Percentiles rank a stretch among this genome's conserved stretches.
Conservation (phyloP, 139 green algal genomes). For the Eudorina sp. region DNA sequence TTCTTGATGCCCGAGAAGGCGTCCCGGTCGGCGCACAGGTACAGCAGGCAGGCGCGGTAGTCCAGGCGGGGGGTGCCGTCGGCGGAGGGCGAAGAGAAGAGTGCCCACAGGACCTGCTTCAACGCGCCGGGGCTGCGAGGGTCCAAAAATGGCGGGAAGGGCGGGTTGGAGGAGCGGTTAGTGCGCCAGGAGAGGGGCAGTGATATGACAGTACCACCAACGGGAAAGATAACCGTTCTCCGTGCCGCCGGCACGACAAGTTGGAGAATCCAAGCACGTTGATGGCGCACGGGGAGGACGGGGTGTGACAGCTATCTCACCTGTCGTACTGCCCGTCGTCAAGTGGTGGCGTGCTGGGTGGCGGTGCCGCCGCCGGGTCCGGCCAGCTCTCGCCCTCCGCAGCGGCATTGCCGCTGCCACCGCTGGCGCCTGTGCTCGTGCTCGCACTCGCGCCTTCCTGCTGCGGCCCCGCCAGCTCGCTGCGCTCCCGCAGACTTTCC, state of each 20-base stretch:
- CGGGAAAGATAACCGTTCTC: no score
- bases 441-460: background rate
- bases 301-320: background rate
- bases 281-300: no score
- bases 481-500: slow-evolving; percentile 12
- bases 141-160: background rate
- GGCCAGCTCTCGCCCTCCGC: background rate
- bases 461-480: background rate
- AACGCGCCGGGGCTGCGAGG: slow-evolving; percentile 46
- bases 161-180: background rate
- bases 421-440: background rate
- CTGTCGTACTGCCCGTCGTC: slow-evolving; percentile 45
- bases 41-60: slow-evolving; percentile 62
- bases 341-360: background rate
- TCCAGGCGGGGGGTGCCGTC: slow-evolving; percentile 35
- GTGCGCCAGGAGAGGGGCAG: no score
- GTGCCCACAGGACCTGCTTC: slow-evolving; percentile 67
- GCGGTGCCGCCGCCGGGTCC: background rate
- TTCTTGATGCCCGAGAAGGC: slow-evolving; percentile 69
- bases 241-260: no score
- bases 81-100: slow-evolving; percentile 46
- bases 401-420: background rate
- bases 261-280: no score
- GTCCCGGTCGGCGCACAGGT: slow-evolving; percentile 71
- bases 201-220: no score